Conservation (phyloP, 495 filamentous ascomycete species). For the Annulohypoxylon bovei region DNA sequence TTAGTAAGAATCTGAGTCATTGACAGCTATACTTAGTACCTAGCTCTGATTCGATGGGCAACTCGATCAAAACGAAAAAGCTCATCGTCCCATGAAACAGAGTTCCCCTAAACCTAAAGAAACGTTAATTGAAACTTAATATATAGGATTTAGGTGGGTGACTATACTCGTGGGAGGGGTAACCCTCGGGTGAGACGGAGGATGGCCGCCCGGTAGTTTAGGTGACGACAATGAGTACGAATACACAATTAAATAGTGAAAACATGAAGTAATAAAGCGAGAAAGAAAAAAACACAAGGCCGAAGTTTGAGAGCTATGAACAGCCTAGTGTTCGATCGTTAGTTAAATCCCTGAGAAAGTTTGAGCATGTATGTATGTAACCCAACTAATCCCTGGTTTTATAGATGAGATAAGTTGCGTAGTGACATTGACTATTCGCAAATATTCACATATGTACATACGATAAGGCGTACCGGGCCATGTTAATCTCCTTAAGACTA, state of each 20-base stretch:
- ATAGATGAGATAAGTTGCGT: not conserved
- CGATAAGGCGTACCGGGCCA: not conserved
- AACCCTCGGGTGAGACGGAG: not conserved
- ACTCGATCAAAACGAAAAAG: not conserved
- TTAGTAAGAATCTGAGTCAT: not conserved
- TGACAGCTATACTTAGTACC: not conserved
- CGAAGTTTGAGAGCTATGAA: not conserved
- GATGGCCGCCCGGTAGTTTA: not conserved
- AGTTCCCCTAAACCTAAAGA: not conserved
- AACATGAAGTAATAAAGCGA: not conserved
- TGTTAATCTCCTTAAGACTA: slow-evolving; percentile 48
- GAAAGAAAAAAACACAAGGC: not conserved
- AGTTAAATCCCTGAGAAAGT: not conserved
- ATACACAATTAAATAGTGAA: not conserved
- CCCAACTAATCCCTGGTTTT: not conserved
- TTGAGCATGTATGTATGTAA: not conserved
- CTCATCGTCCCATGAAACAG: not conserved
- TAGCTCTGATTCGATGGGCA: not conserved
- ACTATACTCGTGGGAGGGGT: not conserved
- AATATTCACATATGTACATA: slow-evolving; percentile 31
- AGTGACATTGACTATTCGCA: slow-evolving; percentile 16
- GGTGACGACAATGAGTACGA: not conserved
- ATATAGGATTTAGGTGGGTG: too few relatives aligned
- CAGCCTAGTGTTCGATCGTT: not conserved
- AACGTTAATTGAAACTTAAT: not conserved